Evolutionary conservation across 164 flowering plant genomes (phyloP).

Genomic region (Vitis cinerea): DNA sequence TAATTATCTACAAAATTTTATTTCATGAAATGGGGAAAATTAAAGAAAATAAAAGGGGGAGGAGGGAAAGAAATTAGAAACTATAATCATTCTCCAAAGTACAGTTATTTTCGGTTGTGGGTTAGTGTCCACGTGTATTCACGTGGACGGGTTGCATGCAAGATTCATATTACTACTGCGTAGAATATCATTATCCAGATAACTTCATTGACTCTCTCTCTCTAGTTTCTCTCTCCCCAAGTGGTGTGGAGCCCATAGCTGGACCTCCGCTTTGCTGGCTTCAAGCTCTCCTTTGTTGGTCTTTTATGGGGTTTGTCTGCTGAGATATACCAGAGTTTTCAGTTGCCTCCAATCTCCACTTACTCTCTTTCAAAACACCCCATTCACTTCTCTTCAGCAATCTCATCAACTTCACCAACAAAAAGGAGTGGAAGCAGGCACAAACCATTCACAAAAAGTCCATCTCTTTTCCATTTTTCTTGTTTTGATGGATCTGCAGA

Average conservation of each 20-base stretch:
- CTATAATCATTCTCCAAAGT: too few species aligned
- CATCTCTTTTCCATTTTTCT: slow-evolving; percentile 1
- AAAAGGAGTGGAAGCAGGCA: too few species aligned
- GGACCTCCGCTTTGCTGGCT: slow-evolving; percentile 45
- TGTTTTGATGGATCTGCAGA: slow-evolving; percentile 20
- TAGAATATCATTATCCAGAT: background rate
- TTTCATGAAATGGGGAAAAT: too few species aligned
- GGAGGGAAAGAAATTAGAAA: too few species aligned
- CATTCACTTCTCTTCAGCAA: slow-evolving; percentile 3
- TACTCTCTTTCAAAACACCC: slow-evolving; percentile 3
- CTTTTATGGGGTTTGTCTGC: slow-evolving; percentile 44
- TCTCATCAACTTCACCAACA: slow-evolving; percentile 4
- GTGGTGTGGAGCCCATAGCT: slow-evolving; percentile 32
- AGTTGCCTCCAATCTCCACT: background rate
- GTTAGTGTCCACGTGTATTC: slow-evolving; percentile 2
- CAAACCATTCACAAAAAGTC: background rate
- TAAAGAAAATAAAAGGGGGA: too few species aligned
- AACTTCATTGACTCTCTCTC: slow-evolving; percentile 4
- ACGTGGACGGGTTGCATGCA: background rate
- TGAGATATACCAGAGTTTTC: slow-evolving; percentile 3
- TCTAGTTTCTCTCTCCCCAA: background rate
- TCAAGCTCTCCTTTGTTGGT: slow-evolving; percentile 34
- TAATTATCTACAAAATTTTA: too few species aligned
- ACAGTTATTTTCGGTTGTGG: too few species aligned
- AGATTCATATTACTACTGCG: background rate